Base-by-base conservation (phyloP, 768 basidiomycete species). In the Sporobolomyces phaffii region DNA sequence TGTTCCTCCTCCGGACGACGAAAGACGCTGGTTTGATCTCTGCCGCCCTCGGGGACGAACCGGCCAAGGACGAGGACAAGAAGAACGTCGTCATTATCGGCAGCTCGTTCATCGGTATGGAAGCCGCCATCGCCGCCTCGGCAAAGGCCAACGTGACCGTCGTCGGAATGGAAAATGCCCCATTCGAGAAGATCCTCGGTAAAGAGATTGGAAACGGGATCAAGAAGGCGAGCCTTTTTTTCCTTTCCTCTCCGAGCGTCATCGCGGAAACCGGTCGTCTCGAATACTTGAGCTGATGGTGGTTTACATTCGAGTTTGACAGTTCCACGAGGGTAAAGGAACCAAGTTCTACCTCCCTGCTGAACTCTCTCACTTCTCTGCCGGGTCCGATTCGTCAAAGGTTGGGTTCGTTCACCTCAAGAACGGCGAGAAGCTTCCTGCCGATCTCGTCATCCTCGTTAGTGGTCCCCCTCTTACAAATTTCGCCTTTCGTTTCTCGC, bases 21-120 rank as follows among this genome's bases (percentile, higher is more conserved):
- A 79, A 83, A 33, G 87, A 91, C 75, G 79, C 89, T 1, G 82
- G 87, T 79, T 83, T 22, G 0, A 73, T 75, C 59, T 64, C 64
- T 14, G 34, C 65, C 11, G 73, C 65, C 9, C 50, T 75, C 24
- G 73, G 69, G 33, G 50, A 22, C 18, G 34, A 50, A n/a, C 56
- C 66, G 33, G 54, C 64, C 26, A 57, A 59, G 53, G 63, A 64
- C 50, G 58, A 59, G 28, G 52, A 51, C 44, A 87, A 78, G 87
- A 89, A 90, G 77, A 81, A 81, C 53, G 77, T 87, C 65, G 90
- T 91, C 36, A 83, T 93, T 17, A 86, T 94, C 69, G 92, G 92
- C 3, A 87, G 86, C 54, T 89, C 87, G 18, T 96, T 93, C 80
- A 96, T 96, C 73, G 85, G 87, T 62, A 90, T 96, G 90, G 89